Base-by-base conservation (phyloP, 345 rosid species). In the Salix arbutifolia region DNA sequence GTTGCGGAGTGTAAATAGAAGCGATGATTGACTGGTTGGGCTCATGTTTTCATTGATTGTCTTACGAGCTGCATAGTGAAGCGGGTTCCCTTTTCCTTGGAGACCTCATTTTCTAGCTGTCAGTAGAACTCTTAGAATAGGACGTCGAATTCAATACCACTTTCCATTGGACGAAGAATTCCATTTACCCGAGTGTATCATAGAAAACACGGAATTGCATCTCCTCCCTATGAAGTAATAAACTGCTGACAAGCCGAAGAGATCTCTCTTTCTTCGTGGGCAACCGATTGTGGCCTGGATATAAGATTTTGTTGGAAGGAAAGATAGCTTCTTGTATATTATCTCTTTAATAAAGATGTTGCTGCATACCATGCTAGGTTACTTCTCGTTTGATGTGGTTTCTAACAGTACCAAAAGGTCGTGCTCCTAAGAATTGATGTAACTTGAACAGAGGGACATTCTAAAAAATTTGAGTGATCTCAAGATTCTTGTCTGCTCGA, bases 271-370 rank as follows among this genome's bases (percentile, higher is more conserved):
- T 70, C 44, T 62, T 74, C 38, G 44, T 31, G 61, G 61, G 38
- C 74, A 6, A 46, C 33, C 18, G 4, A 48, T 35, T 75, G 79
- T 70, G 74, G 1, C 33, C 21, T 42, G 53, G 35, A 40, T 48
- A 74, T 38, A 73, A 30, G 82, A 44, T 67, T 77, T 76, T 73
- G 80, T 53, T 60, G 76, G 69, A 73, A 35, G 35, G 76, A 72
- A 69, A 73, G 77, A 60, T 33, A 77, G 81, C 56, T 75, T 58
- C 21, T 12, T 80, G 85, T 86, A 86, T 64, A 84, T 79, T 73
- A 53, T 64, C 33, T 40, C 53, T 66, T 42, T 25, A 71, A 86
- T 77, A 75, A 70, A 73, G 46, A 72, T 74, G 23, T 69, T 35
- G 58, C 71, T 62, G 67, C 50, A 71, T 31, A 67, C 11, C 46